Evolutionary conservation across 176 grass and related monocot genomes (phyloP).

Genomic region (Poa pratensis): DNA sequence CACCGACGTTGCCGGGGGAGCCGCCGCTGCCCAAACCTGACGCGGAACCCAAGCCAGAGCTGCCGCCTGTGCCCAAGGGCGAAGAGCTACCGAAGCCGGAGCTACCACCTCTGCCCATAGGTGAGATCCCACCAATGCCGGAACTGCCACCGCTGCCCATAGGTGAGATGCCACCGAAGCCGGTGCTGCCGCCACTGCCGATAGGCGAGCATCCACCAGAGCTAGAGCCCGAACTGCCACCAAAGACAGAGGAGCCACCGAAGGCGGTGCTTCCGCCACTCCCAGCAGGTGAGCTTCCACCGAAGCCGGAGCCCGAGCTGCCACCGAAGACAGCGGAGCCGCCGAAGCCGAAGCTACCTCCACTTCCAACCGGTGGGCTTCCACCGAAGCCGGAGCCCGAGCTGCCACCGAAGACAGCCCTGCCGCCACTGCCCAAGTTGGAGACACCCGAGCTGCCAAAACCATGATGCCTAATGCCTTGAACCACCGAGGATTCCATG

Average conservation of each 20-base stretch:
- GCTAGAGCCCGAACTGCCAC: neutral
- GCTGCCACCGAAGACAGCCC: neutral
- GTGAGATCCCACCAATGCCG: neutral
- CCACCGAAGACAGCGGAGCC: neutral
- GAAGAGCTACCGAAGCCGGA: neutral
- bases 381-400: neutral
- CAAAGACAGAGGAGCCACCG: neutral
- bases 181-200: neutral
- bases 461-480: slow-evolving; percentile 25
- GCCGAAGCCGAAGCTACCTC: neutral
- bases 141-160: neutral
- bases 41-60: neutral
- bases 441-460: neutral
- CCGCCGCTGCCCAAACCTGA: neutral
- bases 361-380: neutral
- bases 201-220: neutral
- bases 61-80: neutral
- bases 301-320: neutral
- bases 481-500: neutral
- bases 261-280: neutral
- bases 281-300: neutral
- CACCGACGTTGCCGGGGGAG: neutral
- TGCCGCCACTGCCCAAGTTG: neutral
- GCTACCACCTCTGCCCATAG: neutral
- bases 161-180: neutral